Evolutionary conservation across 192 early-diverging fungal species (phyloP), one percentile per base, ranked within the genome.

Genomic region (Lobosporangium transversale): DNA sequence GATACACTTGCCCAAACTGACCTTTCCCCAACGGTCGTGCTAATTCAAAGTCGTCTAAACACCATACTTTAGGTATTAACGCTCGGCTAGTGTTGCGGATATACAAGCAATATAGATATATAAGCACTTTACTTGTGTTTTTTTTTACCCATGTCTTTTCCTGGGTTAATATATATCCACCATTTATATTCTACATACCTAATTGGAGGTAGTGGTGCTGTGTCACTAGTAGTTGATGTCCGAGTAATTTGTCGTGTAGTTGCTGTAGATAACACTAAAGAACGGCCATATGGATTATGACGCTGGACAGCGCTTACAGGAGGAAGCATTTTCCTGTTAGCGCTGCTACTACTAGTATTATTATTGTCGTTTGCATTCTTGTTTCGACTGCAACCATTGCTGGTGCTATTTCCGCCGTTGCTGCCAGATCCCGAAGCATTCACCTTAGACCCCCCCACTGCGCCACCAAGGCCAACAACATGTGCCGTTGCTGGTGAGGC

Each of bases 1-100:
- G 71, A 69, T 96, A 99, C 1, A 98, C 97, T 26, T 92, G 86
- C 0, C 97, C 97, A 86, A 98, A 99, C 60, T 97, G 95, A n/a
- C 97, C 97, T 66, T 93, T 93, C 54, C 97, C 97, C 23, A 99
- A 79, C 0, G 90, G 84, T 21, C 85, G 76, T 24, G 95, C 96
- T 47, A 99, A 89, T 52, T 97, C 95, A 86, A 99, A 99, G 80
- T 98, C 95, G 24, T 90, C 60, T 17, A 91, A 35, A 23, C 73
- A 70, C 90, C 90, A 93, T 53, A 79, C 66, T 24, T 53, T 40
- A 24, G 73, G 57, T 21, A 45, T 26, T 18, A 76, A 21, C 12
- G 51, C 5, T 11, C 64, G 64, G 27, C 73, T 76, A 57, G 37
- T n/a, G n/a, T n/a, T n/a, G n/a, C n/a, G n/a, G n/a, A n/a, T n/a